Evolutionary conservation across 257 asterid species (phyloP).

Genomic region (Ehretia macrophylla): DNA sequence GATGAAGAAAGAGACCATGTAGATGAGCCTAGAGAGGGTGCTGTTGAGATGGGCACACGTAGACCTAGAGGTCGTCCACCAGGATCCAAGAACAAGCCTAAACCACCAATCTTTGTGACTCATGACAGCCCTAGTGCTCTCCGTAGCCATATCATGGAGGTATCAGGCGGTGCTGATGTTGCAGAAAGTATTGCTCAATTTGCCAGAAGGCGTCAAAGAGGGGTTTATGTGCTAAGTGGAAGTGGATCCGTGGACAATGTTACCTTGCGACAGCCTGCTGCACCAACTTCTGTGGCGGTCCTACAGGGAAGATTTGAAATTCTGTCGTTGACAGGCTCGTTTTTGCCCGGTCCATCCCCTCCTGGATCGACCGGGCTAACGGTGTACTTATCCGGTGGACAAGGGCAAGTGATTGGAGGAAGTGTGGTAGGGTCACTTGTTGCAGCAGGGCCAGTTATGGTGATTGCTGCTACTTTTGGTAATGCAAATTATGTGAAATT

Average conservation of each 20-base stretch:
- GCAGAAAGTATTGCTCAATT: conserved; percentile 6
- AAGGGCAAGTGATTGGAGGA: conserved; percentile 18
- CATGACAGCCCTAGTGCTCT: conserved; percentile 8
- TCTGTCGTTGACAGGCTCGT: conserved; percentile 12
- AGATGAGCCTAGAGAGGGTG: conserved; percentile 26
- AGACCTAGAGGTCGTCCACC: conserved; percentile 12
- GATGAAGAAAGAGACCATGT: conserved; percentile 25
- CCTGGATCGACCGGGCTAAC: conserved; percentile 14
- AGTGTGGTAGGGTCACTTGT: conserved; percentile 12
- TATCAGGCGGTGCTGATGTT: conserved; percentile 7
- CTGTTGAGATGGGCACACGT: conserved; percentile 1
- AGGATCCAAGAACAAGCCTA: conserved; percentile 16
- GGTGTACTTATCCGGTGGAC: conserved; percentile 10
- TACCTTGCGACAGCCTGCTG: conserved; percentile 9
- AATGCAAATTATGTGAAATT: conserved; percentile 15
- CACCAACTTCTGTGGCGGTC: neutral
- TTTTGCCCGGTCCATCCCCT: conserved; percentile 5
- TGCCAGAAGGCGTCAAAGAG: conserved; percentile 6
- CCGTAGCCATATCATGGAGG: conserved; percentile 10
- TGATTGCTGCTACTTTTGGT: conserved; percentile 16
- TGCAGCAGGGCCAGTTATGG: conserved; percentile 10
- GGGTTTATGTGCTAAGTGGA: conserved; percentile 10
- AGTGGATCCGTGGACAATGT: conserved; percentile 9
- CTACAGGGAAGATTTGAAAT: conserved; percentile 11
- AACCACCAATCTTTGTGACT: conserved; percentile 10